phyloP scores from a whole-genome alignment of 305 asterid genomes.

The Striga hermonthica region DNA sequence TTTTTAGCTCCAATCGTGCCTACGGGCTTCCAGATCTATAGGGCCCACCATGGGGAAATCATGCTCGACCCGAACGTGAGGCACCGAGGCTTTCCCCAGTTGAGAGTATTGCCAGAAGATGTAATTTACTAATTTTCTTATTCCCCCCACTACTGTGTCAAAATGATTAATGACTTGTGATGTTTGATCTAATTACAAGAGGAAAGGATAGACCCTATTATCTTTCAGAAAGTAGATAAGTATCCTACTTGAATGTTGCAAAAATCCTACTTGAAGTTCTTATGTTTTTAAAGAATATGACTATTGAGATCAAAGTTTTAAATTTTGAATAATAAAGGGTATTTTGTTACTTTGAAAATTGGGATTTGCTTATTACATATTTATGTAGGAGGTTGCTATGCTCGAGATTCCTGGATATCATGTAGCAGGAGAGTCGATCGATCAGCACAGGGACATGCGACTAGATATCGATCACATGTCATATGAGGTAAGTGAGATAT shows the following conservation, averaged over 20 bases:
- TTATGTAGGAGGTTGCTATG: constrained; percentile 80
- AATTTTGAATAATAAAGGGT: not conserved
- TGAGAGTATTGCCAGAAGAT: constrained; percentile 63
- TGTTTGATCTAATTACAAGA: not conserved
- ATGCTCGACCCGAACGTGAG: constrained; percentile 39
- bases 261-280: not conserved
- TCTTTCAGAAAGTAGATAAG: not conserved
- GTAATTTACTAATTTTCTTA: constrained; percentile 43
- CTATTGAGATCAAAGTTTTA: not conserved
- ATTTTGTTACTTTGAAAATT: not conserved
- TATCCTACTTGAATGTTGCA: not conserved
- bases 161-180: not conserved
- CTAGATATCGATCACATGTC: constrained; percentile 95
- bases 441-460: constrained; percentile 87
- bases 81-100: constrained; percentile 49
- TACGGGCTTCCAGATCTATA: constrained; percentile 51
- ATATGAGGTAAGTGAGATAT: constrained; percentile 56
- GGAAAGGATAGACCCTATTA: not conserved
- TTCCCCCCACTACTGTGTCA: not conserved
- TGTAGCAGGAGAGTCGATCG: constrained; percentile 53
- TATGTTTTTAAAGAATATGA: not conserved
- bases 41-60: constrained; percentile 56
- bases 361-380: no score
- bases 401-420: constrained; percentile 68
- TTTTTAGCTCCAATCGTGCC: constrained; percentile 57